A percentile compares a stretch with the other conserved stretches of the same genome.
These are phyloP conservation scores for Batkoa obscura DNA, from an alignment of 371 early-diverging fungal species.

Conservation along the genomic window DNA sequence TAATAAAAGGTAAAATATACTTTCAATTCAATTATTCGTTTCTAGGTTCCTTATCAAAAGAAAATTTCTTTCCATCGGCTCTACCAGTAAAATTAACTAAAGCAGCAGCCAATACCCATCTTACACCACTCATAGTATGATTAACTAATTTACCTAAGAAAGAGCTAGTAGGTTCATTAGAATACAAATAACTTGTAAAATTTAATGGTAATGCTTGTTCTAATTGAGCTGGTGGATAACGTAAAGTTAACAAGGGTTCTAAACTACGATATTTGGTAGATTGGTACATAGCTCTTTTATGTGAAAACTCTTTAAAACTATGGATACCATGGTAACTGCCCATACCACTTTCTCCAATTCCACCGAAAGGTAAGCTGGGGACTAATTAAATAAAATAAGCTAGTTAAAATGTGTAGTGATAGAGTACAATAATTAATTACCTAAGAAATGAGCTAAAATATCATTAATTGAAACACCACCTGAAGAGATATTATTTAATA, in stretches of 20 bases:
- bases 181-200: not conserved
- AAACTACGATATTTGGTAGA: not conserved
- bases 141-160: too few species aligned
- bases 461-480: conserved; percentile 73
- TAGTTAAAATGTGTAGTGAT: not conserved
- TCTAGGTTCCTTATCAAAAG: too few species aligned
- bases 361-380: conserved; percentile 71
- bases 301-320: conserved; percentile 58
- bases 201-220: conserved; percentile 3
- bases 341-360: conserved; percentile 74
- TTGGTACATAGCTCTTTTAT: conserved; percentile 12
- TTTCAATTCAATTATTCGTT: too few species aligned
- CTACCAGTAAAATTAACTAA: too few species aligned
- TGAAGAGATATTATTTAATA: conserved; percentile 17
- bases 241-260: not conserved
- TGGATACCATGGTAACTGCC: conserved; percentile 69
- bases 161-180: too few species aligned
- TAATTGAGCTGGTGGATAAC: not conserved
- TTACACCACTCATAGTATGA: too few species aligned
- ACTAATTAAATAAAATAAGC: conserved; percentile 12
- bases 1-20: not conserved
- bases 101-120: too few species aligned
- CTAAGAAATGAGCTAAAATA: conserved; percentile 37
- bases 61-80: too few species aligned
- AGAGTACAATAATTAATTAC: conserved; percentile 11